Evolutionary conservation across 2,329 filamentous ascomycete species (phyloP).

Genomic region (Lachnum nothofagi): DNA sequence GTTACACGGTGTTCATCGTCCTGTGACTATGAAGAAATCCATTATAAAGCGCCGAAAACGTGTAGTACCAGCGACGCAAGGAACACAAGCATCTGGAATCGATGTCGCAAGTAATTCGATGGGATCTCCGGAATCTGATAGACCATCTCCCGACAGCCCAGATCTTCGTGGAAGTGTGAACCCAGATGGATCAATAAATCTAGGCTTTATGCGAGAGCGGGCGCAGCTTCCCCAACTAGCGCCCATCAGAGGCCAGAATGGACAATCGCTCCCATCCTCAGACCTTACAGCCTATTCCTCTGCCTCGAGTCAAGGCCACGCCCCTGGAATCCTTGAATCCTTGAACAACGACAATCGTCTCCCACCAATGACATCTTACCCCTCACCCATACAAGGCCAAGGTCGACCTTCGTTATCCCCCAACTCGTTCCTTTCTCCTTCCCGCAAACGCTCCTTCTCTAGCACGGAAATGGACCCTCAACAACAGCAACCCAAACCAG

Average conservation of each 20-base stretch:
- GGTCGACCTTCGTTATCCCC: conserved; percentile 56
- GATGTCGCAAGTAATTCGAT: conserved; percentile 39
- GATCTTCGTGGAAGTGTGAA: conserved; percentile 49
- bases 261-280: conserved; percentile 38
- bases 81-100: conserved; percentile 39
- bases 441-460: conserved; percentile 65
- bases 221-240: conserved; percentile 29
- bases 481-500: conserved; percentile 11
- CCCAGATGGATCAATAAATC: conserved; percentile 59
- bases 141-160: conserved; percentile 23
- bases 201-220: conserved; percentile 45
- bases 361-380: conserved; percentile 41
- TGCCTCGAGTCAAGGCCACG: conserved; percentile 21
- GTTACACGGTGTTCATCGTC: conserved; percentile 85
- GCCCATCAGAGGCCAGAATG: conserved; percentile 21
- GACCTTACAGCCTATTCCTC: conserved; percentile 40
- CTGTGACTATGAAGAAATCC: conserved; percentile 97
- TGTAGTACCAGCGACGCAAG: conserved; percentile 71
- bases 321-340: conserved; percentile 35
- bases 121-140: conserved; percentile 33
- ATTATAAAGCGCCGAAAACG: conserved; percentile 95
- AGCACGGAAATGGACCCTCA: conserved; percentile 48
- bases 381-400: conserved; percentile 44
- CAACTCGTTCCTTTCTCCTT: conserved; percentile 53
- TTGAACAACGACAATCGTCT: conserved; percentile 54